Percentiles rank a stretch among this genome's conserved stretches.
Evolutionary conservation across 768 basidiomycete genomes (phyloP).

Genomic region (Leccinum subtestaceum): DNA sequence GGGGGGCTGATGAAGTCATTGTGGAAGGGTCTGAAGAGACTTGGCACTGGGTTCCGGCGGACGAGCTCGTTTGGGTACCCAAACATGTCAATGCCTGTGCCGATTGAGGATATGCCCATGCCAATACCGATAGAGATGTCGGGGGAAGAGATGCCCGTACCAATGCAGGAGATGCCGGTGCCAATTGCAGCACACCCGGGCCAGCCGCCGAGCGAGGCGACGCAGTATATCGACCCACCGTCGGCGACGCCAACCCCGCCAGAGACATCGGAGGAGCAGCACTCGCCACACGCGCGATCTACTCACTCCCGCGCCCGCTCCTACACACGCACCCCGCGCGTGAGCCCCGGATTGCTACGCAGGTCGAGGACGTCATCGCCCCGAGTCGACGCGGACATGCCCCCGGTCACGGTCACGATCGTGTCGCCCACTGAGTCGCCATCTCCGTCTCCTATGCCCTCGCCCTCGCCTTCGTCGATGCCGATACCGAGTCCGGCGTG

Average conservation of each 20-base stretch:
- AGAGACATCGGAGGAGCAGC: constrained; percentile 21
- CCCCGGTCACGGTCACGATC: constrained; percentile 12
- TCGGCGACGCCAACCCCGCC: constrained; percentile 4
- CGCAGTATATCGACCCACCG: constrained; percentile 14
- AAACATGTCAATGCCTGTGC: constrained; percentile 4
- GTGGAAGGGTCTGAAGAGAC: constrained; percentile 34
- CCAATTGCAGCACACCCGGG: neutral
- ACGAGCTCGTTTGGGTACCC: neutral
- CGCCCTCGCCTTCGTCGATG: neutral
- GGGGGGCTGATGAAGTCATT: constrained; percentile 28
- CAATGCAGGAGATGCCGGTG: neutral
- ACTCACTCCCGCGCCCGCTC: neutral
- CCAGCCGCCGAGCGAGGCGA: constrained; percentile 4
- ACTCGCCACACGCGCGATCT: constrained; percentile 14
- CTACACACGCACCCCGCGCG: neutral
- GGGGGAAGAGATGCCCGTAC: neutral
- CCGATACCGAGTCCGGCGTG: neutral
- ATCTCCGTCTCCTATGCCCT: constrained; percentile 2
- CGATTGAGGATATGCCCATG: neutral
- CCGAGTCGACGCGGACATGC: neutral
- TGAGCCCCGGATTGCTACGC: constrained; percentile 1
- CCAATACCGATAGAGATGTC: neutral
- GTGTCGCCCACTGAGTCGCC: constrained; percentile 18
- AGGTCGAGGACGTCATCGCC: neutral
- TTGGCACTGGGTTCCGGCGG: constrained; percentile 16